These are phyloP conservation scores for Nicotiana attenuata DNA, from an alignment of 257 asterid species.

Conservation along the genomic window DNA sequence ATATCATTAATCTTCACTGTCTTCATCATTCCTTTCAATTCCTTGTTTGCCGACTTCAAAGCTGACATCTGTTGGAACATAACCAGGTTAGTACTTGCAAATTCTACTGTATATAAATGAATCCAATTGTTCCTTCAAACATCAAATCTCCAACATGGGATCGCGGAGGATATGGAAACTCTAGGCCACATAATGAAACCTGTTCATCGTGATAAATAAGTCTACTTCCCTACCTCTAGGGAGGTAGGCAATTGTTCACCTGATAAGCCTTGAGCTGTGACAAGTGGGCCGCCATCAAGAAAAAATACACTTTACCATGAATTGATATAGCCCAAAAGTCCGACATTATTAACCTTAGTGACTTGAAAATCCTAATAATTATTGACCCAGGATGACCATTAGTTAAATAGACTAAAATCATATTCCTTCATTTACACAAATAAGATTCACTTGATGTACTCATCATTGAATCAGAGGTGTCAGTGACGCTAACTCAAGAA, in stretches of 20 bases:
- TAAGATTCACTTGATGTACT: neutral
- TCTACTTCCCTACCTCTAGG: constrained; percentile 50
- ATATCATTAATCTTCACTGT: constrained; percentile 96
- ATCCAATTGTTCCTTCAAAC: constrained; percentile 13
- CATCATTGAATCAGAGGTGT: neutral
- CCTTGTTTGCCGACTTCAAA: constrained; percentile 90
- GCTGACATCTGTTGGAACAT: constrained; percentile 77
- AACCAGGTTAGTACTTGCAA: constrained; percentile 9
- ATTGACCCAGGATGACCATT: neutral
- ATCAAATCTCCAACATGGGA: constrained; percentile 24
- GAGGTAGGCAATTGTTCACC: constrained; percentile 62
- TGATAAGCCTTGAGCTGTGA: constrained; percentile 52
- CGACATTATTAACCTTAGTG: neutral
- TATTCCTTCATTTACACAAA: neutral
- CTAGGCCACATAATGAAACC: constrained; percentile 16
- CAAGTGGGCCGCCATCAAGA: constrained; percentile 59
- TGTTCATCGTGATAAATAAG: constrained; percentile 33
- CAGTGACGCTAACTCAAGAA: neutral
- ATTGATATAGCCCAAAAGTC: constrained; percentile 22
- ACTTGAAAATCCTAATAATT: neutral
- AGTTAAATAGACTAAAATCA: neutral
- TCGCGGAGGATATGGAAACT: constrained; percentile 5
- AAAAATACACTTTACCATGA: constrained; percentile 40
- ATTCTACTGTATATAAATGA: constrained; percentile 9
- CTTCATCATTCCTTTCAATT: constrained; percentile 98